phyloP scores from a whole-genome alignment of 192 early-diverging fungal genomes.

The Coemansia sp. region DNA sequence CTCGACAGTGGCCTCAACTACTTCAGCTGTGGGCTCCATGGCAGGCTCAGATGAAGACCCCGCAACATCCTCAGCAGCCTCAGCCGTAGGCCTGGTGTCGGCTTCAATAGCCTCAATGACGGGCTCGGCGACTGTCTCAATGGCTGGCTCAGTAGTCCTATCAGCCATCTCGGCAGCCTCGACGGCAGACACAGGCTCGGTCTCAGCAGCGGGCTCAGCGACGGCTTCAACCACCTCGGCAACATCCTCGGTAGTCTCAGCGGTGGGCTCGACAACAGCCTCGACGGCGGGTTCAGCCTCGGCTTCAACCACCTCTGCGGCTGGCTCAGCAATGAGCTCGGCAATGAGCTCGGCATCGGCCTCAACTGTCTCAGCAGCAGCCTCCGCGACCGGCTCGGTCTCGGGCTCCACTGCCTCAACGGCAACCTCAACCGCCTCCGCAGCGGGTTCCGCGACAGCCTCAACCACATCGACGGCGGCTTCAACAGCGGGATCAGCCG shows the following conservation, averaged over 20 bases:
- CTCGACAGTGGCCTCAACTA: not conserved
- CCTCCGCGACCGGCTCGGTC: not conserved
- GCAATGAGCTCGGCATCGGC: too few relatives aligned
- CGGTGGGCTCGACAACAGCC: not conserved
- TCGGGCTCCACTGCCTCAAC: conserved; percentile 8
- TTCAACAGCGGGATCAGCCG: conserved; percentile 1
- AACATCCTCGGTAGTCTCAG: not conserved
- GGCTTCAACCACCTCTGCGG: not conserved
- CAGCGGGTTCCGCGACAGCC: not conserved
- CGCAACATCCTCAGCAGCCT: not conserved
- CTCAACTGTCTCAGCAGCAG: not conserved
- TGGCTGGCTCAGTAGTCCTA: too few relatives aligned
- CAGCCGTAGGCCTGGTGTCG: not conserved
- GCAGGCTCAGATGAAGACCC: too few relatives aligned
- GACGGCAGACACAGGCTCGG: not conserved
- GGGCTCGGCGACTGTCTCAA: too few relatives aligned
- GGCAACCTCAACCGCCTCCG: conserved; percentile 7
- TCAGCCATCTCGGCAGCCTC: too few relatives aligned
- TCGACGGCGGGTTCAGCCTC: not conserved
- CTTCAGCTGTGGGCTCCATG: too few relatives aligned
- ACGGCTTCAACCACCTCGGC: not conserved
- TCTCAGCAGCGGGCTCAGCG: not conserved
- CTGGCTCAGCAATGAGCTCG: not conserved
- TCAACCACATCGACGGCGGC: not conserved
- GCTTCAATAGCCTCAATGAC: too few relatives aligned